Base-by-base conservation (phyloP, 148 eudicot genomes). In the Heliosperma pusillum region DNA sequence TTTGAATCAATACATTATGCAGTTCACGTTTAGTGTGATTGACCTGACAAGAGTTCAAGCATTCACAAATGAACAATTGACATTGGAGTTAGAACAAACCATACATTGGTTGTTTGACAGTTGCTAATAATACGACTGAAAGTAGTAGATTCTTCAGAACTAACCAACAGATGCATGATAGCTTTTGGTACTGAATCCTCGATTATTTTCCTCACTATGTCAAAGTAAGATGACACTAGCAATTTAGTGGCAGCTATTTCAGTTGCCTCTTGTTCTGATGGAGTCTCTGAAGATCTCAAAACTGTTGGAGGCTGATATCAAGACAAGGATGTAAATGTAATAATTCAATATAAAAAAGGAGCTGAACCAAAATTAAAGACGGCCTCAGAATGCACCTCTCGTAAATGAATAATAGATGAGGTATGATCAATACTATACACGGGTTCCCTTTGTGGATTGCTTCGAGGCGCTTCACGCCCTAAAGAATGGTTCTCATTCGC, bases 111-210 rank as follows among this genome's bases (percentile, higher is more conserved):
- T 40, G 58, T 30, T 59, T 20, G 16, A 52, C 50, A 33, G 21
- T 25, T 24, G 27, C 15, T 29, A 21, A 2, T 58, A 58, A 7
- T 13, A 58, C 24, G 69, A 10, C 21, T 30, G 55, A 69, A 69
- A 17, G 29, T 8, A 68, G 10, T 66, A 3, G 7, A 47, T 57
- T 33, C 19, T 8, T 20, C 19, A 76, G 66, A 62, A 79, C 87
- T 77, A 67, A 85, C 87, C 87, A 85, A 79, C 69, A 85, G 80
- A 79, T 85, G 85, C 85, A 85, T 85, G 75, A 85, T 74, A 70
- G 87, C 87, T 73, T 85, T 85, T 70, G 87, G 87, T 70, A 85
- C 87, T 1, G 81, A 85, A 77, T 85, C 85, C 81, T 85, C 87
- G 3, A 82, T 80, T 29, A 79, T 81, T 81, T 84, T 84, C 71